Evolutionary conservation across 441 rosid genomes (phyloP), one percentile per base, ranked within the genome.

Genomic region (Euphorbia celastroides): DNA sequence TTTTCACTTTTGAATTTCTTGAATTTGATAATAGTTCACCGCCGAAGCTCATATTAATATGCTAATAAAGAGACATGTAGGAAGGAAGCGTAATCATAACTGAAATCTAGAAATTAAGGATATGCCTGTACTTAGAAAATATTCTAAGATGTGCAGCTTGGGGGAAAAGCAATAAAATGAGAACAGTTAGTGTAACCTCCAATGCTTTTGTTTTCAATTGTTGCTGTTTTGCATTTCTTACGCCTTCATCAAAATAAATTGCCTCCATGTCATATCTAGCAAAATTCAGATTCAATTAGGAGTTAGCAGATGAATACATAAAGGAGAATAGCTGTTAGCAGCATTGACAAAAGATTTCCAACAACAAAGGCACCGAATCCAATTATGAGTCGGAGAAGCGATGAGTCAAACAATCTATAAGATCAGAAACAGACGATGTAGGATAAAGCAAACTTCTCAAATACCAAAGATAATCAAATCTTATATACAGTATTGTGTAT

Each of bases 231-330:
- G 77, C 83, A 66, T 81, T 78, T 79, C 93, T 81, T 52, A 93
- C 90, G 77, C 82, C 84, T 74, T 90, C 89, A 55, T 90, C 93
- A 55, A 86, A 93, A 81, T 87, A 87, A 57, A 76, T 72, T 55
- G 93, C 81, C 82, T 88, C 94, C 63, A 5, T 67, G 50, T 93
- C 89, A 63, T 93, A 90, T 64, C 98, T 88, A 65, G 56, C 34
- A 67, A 64, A 66, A 57, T 34, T 69, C 22, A 42, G 36, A 46
- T 46, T 52, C 25, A 74, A 32, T 11, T 22, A 52, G 19, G 44
- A 41, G 67, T 51, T 65, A 48, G 20, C 28, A 50, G 32, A 52
- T 38, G 50, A 74, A 57, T 60, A 26, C 27, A 27, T 59, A 58
- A 20, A 20, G 38, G 11, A 26, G 20, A 20, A 27, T 17, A 27